These are phyloP conservation scores for Aspergillus luchuensis DNA, from an alignment of 2,329 filamentous ascomycete species.

Conservation along the genomic window DNA sequence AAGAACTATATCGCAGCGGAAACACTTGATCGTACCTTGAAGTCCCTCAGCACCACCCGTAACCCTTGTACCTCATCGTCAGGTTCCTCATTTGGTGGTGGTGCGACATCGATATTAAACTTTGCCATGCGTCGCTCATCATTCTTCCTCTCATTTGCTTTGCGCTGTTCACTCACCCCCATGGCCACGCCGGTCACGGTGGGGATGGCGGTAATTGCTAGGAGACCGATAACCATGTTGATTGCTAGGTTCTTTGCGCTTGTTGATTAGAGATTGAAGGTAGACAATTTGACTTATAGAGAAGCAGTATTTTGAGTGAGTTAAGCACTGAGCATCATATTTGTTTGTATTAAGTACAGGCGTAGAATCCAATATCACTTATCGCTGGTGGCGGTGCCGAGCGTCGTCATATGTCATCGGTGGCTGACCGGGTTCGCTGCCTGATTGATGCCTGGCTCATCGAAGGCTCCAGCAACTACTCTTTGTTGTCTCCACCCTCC, in stretches of 20 bases:
- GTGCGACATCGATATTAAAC: constrained; percentile 47
- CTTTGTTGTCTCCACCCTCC: no score
- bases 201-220: constrained; percentile 45
- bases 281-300: not conserved
- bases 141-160: constrained; percentile 46
- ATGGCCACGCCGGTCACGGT: constrained; percentile 52
- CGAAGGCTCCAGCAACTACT: not conserved
- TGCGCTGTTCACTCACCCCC: constrained; percentile 49
- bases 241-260: not conserved
- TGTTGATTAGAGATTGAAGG: not conserved
- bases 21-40: constrained; percentile 52
- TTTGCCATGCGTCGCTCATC: constrained; percentile 52
- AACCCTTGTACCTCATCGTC: constrained; percentile 45
- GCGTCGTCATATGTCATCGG: constrained; percentile 7
- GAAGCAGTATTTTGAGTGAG: not conserved
- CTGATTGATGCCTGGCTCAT: not conserved
- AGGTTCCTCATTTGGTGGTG: constrained; percentile 27
- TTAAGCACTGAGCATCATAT: not conserved
- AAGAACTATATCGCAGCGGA: not conserved
- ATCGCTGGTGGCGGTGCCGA: constrained; percentile 6
- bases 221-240: constrained; percentile 46
- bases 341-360: not conserved
- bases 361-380: not conserved
- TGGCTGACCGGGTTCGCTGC: not conserved
- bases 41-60: constrained; percentile 49